Conservation (phyloP, 345 rosid genomes). For the Brassica rapa region DNA sequence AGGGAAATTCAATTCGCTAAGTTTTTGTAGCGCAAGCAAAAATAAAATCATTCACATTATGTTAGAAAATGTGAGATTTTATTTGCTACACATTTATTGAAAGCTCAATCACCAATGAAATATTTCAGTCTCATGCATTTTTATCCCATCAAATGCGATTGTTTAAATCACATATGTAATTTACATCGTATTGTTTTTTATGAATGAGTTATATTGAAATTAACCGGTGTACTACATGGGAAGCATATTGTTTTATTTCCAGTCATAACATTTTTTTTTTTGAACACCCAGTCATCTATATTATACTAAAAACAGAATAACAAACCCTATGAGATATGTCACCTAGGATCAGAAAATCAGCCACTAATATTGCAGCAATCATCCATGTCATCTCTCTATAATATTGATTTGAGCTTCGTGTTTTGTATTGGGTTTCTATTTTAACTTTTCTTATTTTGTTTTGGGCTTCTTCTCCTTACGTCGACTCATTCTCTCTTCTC, state of each 20-base stretch:
- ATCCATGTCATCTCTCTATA: too few relatives aligned
- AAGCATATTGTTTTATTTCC: background rate
- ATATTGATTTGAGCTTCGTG: too few relatives aligned
- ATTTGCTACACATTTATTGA: background rate
- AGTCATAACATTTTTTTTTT: background rate
- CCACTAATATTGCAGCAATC: too few relatives aligned
- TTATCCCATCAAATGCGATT: background rate
- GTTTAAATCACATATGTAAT: background rate
- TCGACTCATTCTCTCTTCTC: too few relatives aligned
- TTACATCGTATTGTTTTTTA: background rate
- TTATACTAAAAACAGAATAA: too few relatives aligned
- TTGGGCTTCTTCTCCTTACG: too few relatives aligned
- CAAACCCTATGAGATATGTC: too few relatives aligned
- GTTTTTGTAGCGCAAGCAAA: background rate
- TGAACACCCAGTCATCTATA: too few relatives aligned
- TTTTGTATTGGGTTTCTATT: too few relatives aligned
- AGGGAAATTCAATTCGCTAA: background rate
- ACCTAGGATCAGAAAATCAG: too few relatives aligned
- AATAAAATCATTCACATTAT: background rate
- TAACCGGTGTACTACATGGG: background rate
- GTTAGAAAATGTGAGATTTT: background rate
- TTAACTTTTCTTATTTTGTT: too few relatives aligned
- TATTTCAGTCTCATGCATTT: background rate
- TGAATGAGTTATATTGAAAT: background rate
- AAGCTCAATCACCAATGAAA: background rate